Evolutionary conservation across 2,329 filamentous ascomycete species (phyloP), one percentile per base, ranked within the genome.

Genomic region (Aspergillus sojae): DNA sequence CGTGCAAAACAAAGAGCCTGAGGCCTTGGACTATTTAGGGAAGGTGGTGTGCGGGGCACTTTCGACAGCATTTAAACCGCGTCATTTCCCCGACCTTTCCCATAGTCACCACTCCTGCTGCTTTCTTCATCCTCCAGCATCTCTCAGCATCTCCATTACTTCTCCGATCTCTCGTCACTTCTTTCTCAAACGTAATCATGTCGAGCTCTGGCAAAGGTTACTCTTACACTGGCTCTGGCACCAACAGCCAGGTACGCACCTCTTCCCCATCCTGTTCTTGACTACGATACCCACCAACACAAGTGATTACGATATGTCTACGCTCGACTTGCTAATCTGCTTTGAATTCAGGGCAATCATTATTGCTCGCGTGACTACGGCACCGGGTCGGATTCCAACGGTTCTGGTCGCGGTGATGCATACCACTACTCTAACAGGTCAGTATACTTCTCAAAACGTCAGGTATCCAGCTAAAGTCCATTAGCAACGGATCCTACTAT

Each of bases 401-500:
- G 60, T 21, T 10, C 81, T 74, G 58, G 62, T 21, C 56, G 64
- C 28, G 61, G 60, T 7, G 63, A 63, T 59, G 67, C 71, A 45
- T 78, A 77, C 65, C 88, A 91, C 73, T 91, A 91, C 74, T 90
- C 87, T 58, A 91, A 91, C 81, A 72, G 63, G 85, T 86, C 73
- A 67, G 82, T 74, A 26, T 45, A 53, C 16, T 41, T 23, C 9
- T 39, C 41, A 30, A 48, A 21, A 45, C 41, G 5, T 32, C 7
- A 19, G 43, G 14, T 26, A 48, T 28, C 28, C 14, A 26, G 48
- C 54, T n/a, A 32, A 48, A 12, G 21, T 16, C 3, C 4, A 26
- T 4, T 48, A 86, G 84, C 26, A 72, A 91, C 69, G 88, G 89
- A 43, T 90, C 88, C 1, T 92, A 92, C 82, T 91, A 92, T 80